These are phyloP conservation scores for Chlamydomonas schloesseri DNA, from an alignment of 139 green algal species.

Conservation along the genomic window DNA sequence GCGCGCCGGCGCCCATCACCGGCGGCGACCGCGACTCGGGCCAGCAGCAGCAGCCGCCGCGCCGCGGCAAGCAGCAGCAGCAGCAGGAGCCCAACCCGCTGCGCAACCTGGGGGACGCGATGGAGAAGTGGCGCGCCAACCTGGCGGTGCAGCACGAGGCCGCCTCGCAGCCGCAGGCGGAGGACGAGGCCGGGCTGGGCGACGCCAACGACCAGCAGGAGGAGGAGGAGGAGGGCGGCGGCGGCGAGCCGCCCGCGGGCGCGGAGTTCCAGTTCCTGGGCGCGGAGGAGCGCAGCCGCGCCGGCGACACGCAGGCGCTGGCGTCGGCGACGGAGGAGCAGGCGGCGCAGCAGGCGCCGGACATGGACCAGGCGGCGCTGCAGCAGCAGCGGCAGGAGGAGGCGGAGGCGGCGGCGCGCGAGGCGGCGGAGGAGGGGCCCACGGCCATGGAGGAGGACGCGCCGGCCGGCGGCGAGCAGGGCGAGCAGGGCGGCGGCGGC, in stretches of 20 bases:
- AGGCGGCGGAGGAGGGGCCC: conserved; percentile 3
- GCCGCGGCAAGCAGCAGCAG: conserved; percentile 47
- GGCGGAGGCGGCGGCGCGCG: conserved; percentile 14
- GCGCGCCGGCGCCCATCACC: conserved; percentile 33
- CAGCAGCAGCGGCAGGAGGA: conserved; percentile 37
- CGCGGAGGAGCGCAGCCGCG: conserved; percentile 49
- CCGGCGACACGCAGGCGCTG: conserved; percentile 70
- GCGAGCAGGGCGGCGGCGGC: neutral
- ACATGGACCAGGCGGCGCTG: neutral
- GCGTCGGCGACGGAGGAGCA: conserved; percentile 94
- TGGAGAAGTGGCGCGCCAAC: conserved; percentile 83
- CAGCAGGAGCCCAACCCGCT: conserved; percentile 82
- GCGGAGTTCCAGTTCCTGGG: conserved; percentile 75
- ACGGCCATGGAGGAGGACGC: conserved; percentile 23
- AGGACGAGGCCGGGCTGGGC: conserved; percentile 41
- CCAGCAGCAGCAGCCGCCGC: conserved; percentile 45
- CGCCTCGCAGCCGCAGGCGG: neutral
- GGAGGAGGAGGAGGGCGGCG: neutral
- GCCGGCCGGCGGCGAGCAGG: neutral
- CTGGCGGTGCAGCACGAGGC: conserved; percentile 79
- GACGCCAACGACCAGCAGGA: conserved; percentile 46
- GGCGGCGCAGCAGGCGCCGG: conserved; percentile 36
- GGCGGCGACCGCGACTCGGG: conserved; percentile 32
- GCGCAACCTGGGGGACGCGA: conserved; percentile 74
- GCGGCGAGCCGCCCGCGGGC: conserved; percentile 42